phyloP scores from a whole-genome alignment of 192 early-diverging fungal species.

The Coemansia sp. region DNA sequence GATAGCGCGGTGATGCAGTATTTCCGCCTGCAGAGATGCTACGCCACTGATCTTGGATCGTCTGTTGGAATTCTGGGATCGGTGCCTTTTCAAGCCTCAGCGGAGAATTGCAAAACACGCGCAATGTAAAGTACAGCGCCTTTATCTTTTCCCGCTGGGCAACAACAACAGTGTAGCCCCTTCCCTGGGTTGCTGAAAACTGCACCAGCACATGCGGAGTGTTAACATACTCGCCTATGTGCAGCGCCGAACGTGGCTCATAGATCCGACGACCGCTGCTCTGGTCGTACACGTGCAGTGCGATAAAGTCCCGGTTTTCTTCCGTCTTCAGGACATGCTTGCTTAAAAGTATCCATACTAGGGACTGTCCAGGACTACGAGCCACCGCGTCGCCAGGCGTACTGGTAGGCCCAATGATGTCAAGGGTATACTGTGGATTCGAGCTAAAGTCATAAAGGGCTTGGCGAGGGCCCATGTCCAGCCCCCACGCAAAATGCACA shows the following conservation, averaged over 20 bases:
- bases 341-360: slow-evolving; percentile 77
- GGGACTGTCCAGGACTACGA: slow-evolving; percentile 26
- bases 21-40: slow-evolving; percentile 77
- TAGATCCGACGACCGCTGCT: slow-evolving; percentile 65
- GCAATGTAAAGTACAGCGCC: slow-evolving; percentile 74
- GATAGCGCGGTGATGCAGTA: slow-evolving; percentile 63
- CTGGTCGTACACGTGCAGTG: slow-evolving; percentile 78
- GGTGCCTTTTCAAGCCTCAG: slow-evolving; percentile 67
- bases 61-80: slow-evolving; percentile 15
- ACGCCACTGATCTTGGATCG: slow-evolving; percentile 70
- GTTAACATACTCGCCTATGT: slow-evolving; percentile 83
- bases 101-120: slow-evolving; percentile 65
- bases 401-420: slow-evolving; percentile 57
- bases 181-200: slow-evolving; percentile 20
- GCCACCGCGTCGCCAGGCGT: neutral
- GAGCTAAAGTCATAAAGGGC: slow-evolving; percentile 64
- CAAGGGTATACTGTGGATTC: slow-evolving; percentile 82
- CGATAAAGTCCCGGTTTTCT: slow-evolving; percentile 86
- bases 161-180: slow-evolving; percentile 71
- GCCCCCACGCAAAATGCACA: slow-evolving; percentile 59
- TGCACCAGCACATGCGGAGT: slow-evolving; percentile 76
- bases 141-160: slow-evolving; percentile 74
- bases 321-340: slow-evolving; percentile 82
- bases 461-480: slow-evolving; percentile 46
- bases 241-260: slow-evolving; percentile 64